Evolutionary conservation across 495 filamentous ascomycete species (phyloP), one percentile per base, ranked within the genome.

Genomic region (Opeltia flavorubescens): DNA sequence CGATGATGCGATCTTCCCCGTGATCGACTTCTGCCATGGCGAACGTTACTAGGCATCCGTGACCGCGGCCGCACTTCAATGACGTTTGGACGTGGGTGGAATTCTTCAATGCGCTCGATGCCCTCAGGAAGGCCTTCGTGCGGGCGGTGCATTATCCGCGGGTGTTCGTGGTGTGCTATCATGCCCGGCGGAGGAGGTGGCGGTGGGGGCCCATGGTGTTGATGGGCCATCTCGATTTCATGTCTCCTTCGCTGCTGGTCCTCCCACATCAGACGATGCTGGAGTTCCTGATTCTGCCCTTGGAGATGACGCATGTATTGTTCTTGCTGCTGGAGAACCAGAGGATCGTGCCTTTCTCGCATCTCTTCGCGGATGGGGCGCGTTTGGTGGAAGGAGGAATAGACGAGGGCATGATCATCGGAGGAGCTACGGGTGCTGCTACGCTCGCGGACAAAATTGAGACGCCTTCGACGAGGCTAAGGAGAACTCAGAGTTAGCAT

Each of bases 401-500:
- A 31, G 17, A 38, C 17, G 9, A 47, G 44, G 18, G 28, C 33
- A 11, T 24, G 38, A 15, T 47, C 44, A 11, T 41, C 31, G 15
- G n/a, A 17, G 30, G 41, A 26, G 12, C 25, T 28, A 4, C 23
- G 41, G 5, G 35, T 36, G 12, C 15, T 28, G 33, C 38, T n/a
- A 35, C 31, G 49, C 8, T 24, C 27, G 12, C 28, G 42, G 23
- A 53, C 42, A 30, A 57, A 54, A 28, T 33, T 36, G 18, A 57
- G 48, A 42, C 54, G 54, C 30, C 49, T 54, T 30, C 46, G 45
- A 9, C 48, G 51, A 18, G 54, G 54, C n/a, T n/a, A n/a, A n/a
- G n/a, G n/a, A n/a, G n/a, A n/a, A n/a, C n/a, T n/a, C n/a, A n/a
- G n/a, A n/a, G n/a, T n/a, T n/a, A n/a, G n/a, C n/a, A n/a, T n/a